Percentiles rank a stretch among this genome's conserved stretches.
Evolutionary conservation across 2,329 filamentous ascomycete genomes (phyloP).

Genomic region (Colletotrichum lentis): DNA sequence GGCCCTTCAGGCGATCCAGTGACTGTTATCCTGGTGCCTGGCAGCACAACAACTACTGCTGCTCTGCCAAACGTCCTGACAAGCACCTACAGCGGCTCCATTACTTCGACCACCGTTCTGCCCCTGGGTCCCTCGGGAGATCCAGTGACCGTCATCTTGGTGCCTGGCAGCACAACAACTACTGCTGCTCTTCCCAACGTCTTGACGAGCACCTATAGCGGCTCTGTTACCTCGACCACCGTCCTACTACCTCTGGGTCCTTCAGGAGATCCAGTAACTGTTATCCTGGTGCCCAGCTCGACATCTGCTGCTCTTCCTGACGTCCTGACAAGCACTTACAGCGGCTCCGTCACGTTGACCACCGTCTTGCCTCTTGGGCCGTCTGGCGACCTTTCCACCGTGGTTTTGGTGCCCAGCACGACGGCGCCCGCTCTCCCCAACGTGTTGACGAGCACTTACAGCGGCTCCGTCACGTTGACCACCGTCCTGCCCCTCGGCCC

Average conservation of each 20-base stretch:
- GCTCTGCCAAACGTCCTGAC: too few relatives aligned
- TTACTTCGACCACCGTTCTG: neutral
- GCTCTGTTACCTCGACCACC: neutral
- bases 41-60: neutral
- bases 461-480: neutral
- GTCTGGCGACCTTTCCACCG: neutral
- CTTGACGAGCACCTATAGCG: neutral
- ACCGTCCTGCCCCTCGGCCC: neutral
- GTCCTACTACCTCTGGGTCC: neutral
- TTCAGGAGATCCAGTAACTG: neutral
- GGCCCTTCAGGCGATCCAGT: neutral
- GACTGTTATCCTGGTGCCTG: neutral
- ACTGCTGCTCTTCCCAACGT: neutral
- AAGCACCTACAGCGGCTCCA: neutral
- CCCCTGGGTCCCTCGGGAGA: neutral
- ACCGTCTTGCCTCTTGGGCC: neutral
- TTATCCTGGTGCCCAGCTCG: neutral
- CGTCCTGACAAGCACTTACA: constrained; percentile 15
- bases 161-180: neutral
- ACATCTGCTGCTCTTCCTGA: neutral
- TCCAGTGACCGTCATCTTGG: neutral
- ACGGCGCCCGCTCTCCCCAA: neutral
- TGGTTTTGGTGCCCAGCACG: neutral
- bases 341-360: constrained; percentile 7
- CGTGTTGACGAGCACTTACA: constrained; percentile 5